Conservation (phyloP, 495 filamentous ascomycete genomes). For the Penicillium psychrofluorescens region DNA sequence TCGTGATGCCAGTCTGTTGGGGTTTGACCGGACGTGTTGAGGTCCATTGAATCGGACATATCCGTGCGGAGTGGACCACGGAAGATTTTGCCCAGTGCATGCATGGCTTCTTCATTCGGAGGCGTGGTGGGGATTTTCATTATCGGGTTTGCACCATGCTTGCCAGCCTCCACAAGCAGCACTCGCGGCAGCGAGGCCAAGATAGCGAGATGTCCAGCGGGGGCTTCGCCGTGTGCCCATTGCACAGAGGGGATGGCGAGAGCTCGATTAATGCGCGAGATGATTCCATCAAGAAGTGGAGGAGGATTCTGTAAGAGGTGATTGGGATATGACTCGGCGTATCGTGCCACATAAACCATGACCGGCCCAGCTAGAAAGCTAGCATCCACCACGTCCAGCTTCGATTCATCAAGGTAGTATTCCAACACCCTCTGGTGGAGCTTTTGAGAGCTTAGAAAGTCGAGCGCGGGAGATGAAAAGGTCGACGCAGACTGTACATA, state of each 20-base stretch:
- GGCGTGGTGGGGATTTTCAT: slow-evolving; percentile 41
- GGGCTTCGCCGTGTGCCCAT: slow-evolving; percentile 44
- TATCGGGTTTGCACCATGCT: slow-evolving; percentile 37
- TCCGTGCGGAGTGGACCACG: slow-evolving; percentile 37
- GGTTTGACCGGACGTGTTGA: slow-evolving; percentile 25
- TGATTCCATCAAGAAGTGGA: slow-evolving; percentile 34
- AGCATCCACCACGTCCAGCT: slow-evolving; percentile 43
- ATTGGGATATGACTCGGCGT: slow-evolving; percentile 46
- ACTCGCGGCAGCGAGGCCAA: slow-evolving; percentile 51
- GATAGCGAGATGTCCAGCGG: slow-evolving; percentile 48
- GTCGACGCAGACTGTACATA: slow-evolving; percentile 30
- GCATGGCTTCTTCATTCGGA: slow-evolving; percentile 45
- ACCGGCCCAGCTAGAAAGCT: slow-evolving; percentile 46
- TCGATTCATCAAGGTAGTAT: slow-evolving; percentile 46
- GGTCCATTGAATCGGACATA: slow-evolving; percentile 20
- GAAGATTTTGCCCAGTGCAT: slow-evolving; percentile 48
- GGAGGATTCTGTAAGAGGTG: slow-evolving; percentile 42
- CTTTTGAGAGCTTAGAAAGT: slow-evolving; percentile 45
- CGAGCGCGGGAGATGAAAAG: slow-evolving; percentile 45
- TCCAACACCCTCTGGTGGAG: slow-evolving; percentile 42
- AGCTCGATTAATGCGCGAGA: slow-evolving; percentile 35
- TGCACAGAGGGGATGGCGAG: slow-evolving; percentile 37
- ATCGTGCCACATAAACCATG: slow-evolving; percentile 52
- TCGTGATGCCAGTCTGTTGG: slow-evolving; percentile 38
- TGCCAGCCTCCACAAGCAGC: slow-evolving; percentile 43